These are phyloP conservation scores for Aspergillus aculeatus DNA, from an alignment of 2,329 filamentous ascomycete species.

Conservation along the genomic window DNA sequence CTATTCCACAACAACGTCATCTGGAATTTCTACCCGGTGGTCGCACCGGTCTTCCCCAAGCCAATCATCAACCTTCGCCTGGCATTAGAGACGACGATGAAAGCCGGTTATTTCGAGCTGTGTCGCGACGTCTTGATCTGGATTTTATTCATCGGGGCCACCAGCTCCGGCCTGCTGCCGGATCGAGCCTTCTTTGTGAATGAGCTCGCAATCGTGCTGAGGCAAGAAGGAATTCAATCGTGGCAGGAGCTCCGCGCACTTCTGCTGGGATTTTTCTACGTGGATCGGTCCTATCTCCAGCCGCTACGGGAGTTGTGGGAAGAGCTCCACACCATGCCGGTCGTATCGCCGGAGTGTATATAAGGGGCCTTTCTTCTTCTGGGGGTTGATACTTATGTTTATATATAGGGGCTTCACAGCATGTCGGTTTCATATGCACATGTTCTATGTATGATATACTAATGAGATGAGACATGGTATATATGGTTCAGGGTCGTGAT, in stretches of 20 bases:
- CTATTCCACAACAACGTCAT: slow-evolving; percentile 42
- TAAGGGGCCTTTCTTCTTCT: slow-evolving; percentile 6
- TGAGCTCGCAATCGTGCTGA: slow-evolving; percentile 30
- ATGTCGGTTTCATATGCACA: slow-evolving; percentile 1
- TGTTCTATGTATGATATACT: slow-evolving; percentile 14
- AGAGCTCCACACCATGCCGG: slow-evolving; percentile 26
- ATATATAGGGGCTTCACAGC: slow-evolving; percentile 1
- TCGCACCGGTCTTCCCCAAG: slow-evolving; percentile 35
- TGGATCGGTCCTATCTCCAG: slow-evolving; percentile 34
- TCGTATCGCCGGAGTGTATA: slow-evolving; percentile 14
- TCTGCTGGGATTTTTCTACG: slow-evolving; percentile 37
- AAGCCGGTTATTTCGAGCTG: slow-evolving; percentile 31
- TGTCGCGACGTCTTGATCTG: slow-evolving; percentile 38
- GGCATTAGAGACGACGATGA: slow-evolving; percentile 35
- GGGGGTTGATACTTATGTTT: slow-evolving; percentile 7
- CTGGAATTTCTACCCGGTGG: slow-evolving; percentile 40
- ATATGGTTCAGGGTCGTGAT: slow-evolving; percentile 3
- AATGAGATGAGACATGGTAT: slow-evolving; percentile 23
- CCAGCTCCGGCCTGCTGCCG: slow-evolving; percentile 24
- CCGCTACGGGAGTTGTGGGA: slow-evolving; percentile 35
- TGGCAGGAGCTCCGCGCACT: slow-evolving; percentile 36
- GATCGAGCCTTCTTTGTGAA: slow-evolving; percentile 35
- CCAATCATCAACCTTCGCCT: slow-evolving; percentile 34
- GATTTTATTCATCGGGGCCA: slow-evolving; percentile 38
- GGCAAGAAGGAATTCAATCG: slow-evolving; percentile 27